A percentile compares a stretch with the other conserved stretches of the same genome.
These are phyloP conservation scores for Penicillium longicatenatum DNA, from an alignment of 495 filamentous ascomycete genomes.

Conservation along the genomic window DNA sequence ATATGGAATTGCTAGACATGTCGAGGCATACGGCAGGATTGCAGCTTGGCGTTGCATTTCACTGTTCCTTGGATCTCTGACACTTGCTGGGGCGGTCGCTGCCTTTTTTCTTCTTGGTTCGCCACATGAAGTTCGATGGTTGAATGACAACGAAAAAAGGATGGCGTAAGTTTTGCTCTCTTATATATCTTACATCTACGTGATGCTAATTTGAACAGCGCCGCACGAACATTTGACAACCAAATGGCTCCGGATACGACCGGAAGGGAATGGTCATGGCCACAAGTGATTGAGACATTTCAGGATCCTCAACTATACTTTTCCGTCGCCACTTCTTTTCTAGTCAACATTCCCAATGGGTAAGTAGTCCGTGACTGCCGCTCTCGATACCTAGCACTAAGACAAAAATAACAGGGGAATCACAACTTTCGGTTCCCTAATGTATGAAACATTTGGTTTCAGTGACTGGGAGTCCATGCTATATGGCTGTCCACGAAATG, in stretches of 20 bases:
- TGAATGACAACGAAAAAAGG: background rate
- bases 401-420: no score
- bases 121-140: slow-evolving; percentile 2
- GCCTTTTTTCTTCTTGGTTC: background rate
- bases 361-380: no score
- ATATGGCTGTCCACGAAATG: background rate
- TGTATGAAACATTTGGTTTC: slow-evolving; percentile 2
- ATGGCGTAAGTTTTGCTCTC: slow-evolving; percentile 1
- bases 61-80: slow-evolving; percentile 2
- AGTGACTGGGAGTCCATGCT: background rate
- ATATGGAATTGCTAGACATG: slow-evolving; percentile 1
- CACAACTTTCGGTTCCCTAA: background rate
- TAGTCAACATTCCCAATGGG: slow-evolving; percentile 1
- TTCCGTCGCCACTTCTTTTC: no score
- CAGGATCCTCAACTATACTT: slow-evolving; percentile 1
- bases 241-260: no score
- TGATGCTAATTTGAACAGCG: no score
- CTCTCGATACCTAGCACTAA: no score
- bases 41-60: background rate
- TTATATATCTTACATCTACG: no score
- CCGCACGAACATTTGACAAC: no score
- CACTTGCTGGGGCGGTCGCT: background rate
- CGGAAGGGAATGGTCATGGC: slow-evolving; percentile 3
- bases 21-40: background rate
- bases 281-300: background rate